These are phyloP conservation scores for Rhodomyrtus psidioides DNA, from an alignment of 441 rosid species.

Conservation along the genomic window DNA sequence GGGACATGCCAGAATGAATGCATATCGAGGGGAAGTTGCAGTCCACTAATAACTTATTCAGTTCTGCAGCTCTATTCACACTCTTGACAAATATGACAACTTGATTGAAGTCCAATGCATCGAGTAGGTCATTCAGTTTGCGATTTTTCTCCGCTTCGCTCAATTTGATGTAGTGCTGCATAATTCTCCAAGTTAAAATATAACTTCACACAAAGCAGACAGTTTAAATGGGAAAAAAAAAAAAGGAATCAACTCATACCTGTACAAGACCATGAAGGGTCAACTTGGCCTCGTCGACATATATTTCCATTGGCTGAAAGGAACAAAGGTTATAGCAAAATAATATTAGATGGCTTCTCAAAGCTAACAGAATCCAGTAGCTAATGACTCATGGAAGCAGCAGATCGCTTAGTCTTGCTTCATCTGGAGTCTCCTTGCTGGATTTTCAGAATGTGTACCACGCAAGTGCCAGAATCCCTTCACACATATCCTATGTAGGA, in stretches of 20 bases:
- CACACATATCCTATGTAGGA: background rate
- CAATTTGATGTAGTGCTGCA: conserved; percentile 96
- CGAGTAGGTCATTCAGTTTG: conserved; percentile 93
- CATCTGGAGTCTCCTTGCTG: conserved; percentile 23
- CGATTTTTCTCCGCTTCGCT: conserved; percentile 92
- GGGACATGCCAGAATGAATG: conserved; percentile 99
- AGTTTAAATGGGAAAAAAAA: background rate
- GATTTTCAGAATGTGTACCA: background rate
- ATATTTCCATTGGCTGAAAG: conserved; percentile 99
- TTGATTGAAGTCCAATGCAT: conserved; percentile 97
- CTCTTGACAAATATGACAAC: conserved; percentile 97
- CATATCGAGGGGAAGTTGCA: conserved; percentile 98
- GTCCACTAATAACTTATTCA: conserved; percentile 87
- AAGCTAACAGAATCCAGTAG: conserved; percentile 58
- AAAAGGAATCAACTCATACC: conserved; percentile 24
- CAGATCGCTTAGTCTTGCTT: conserved; percentile 37
- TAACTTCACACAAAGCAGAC: background rate
- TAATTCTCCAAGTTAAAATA: background rate
- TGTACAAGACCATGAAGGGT: conserved; percentile 99
- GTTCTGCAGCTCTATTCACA: conserved; percentile 87
- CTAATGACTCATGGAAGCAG: conserved; percentile 41
- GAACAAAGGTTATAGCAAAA: conserved; percentile 70
- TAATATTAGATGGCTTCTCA: conserved; percentile 57
- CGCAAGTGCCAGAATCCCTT: background rate
- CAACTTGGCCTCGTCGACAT: conserved; percentile 97